Base-by-base conservation (phyloP, 208 protist genomes). In the Willaertia magna region DNA sequence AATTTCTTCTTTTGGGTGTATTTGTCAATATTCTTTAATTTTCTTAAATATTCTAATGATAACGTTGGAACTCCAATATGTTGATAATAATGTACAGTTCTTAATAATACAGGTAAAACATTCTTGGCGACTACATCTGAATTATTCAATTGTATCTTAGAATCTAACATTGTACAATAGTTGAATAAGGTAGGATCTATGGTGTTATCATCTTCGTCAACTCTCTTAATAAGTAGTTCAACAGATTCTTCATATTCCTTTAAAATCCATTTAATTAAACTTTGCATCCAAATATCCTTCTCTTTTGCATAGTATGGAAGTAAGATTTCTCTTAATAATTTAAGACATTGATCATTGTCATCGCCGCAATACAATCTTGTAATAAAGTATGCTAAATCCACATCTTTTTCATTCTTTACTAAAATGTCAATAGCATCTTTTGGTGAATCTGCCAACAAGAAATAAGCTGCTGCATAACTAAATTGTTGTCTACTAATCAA, bases 391-490 rank as follows among this genome's bases (percentile, higher is more conserved):
- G 88, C 89, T 22, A 91, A 87, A 40, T 90, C 85, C 26, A 55
- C 9, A 67, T 91, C 88, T 74, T 88, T 39, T 30, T 76, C 12
- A 11, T 88, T 89, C 74, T 88, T 89, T 22, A 90, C 26, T 20
- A 85, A 67, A 30, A 91, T 89, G 86, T 96, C 92, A 34, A 95
- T 91, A 0, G 94, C 94, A 81, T 92, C 95, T 47, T 93, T 89
- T 3, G 91, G 88, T 52, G 95, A 91, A 16, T 93, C 94, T 22
- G 95, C 96, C 18, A 97, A 90, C 26, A 97, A 52, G 84, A 97
- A 98, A 90, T 96, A 98, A 48, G 95, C 94, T 0, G 93, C 93
- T 48, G 93, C 94, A 89, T 96, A 96, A 40, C 91, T 74, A 40
- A 91, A 89, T 86, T 94, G 88, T 79, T 93, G 94, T 87, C 96